A percentile compares a stretch with the other conserved stretches of the same genome.
phyloP scores from a whole-genome alignment of 2,329 filamentous ascomycete species.

The Parastagonospora avenae region DNA sequence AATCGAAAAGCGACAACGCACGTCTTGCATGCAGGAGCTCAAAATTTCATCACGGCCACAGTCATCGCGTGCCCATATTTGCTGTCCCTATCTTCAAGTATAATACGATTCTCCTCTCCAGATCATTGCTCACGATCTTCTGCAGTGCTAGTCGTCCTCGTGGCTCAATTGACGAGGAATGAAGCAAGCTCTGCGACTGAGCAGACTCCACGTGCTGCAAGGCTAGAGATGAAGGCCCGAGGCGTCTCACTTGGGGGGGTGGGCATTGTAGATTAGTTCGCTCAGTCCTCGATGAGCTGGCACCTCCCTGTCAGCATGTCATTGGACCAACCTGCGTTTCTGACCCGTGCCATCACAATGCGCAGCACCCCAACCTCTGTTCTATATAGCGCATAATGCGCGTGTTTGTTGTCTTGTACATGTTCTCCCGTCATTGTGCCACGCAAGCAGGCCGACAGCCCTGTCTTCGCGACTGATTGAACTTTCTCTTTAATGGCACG shows the following conservation, averaged over 20 bases:
- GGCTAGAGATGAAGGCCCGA: slow-evolving; percentile 30
- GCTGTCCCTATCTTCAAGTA: slow-evolving; percentile 14
- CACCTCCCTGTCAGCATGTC: slow-evolving; percentile 32
- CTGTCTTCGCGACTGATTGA: slow-evolving; percentile 24
- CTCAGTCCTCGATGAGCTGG: slow-evolving; percentile 38
- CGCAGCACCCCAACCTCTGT: slow-evolving; percentile 33
- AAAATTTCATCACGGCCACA: slow-evolving; percentile 25
- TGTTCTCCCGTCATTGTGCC: slow-evolving; percentile 42
- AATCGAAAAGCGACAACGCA: slow-evolving; percentile 42
- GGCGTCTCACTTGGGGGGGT: slow-evolving; percentile 34
- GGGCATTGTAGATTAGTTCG: slow-evolving; percentile 34
- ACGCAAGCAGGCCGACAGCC: slow-evolving; percentile 44
- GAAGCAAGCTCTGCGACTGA: slow-evolving; percentile 19
- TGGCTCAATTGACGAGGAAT: slow-evolving; percentile 19
- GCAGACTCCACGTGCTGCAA: slow-evolving; percentile 30
- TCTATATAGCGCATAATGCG: slow-evolving; percentile 44
- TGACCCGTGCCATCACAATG: slow-evolving; percentile 37
- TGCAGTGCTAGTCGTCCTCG: slow-evolving; percentile 19
- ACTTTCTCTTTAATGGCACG: slow-evolving; percentile 31
- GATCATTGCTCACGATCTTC: slow-evolving; percentile 13
- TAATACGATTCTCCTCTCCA: slow-evolving; percentile 11
- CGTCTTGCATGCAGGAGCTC: slow-evolving; percentile 33
- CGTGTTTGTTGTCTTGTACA: slow-evolving; percentile 36
- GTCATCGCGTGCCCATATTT: slow-evolving; percentile 28
- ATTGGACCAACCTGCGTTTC: slow-evolving; percentile 37